These are phyloP conservation scores for Ogataea ramenticola DNA, from an alignment of 805 yeast species.

Conservation along the genomic window DNA sequence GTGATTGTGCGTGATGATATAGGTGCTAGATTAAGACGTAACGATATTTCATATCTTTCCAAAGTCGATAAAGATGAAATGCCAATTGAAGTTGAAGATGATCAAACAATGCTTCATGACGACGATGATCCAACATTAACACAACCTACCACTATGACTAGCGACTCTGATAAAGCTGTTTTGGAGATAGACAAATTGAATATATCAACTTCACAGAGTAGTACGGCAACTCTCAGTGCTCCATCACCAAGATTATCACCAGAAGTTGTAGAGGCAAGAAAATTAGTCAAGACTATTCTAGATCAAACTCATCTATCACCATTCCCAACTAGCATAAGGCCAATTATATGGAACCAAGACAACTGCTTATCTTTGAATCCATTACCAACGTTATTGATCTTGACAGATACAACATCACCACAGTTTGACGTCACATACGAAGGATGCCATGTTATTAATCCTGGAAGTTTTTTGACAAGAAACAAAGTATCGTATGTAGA, in stretches of 20 bases:
- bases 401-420: slow-evolving; percentile 70
- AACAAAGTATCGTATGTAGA: slow-evolving; percentile 62
- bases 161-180: not conserved
- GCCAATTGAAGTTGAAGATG: slow-evolving; percentile 9
- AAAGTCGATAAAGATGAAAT: slow-evolving; percentile 8
- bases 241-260: slow-evolving; percentile 27
- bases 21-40: slow-evolving; percentile 61
- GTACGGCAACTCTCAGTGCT: not conserved
- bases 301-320: slow-evolving; percentile 91
- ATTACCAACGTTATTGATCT: slow-evolving; percentile 55
- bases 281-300: slow-evolving; percentile 68
- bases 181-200: slow-evolving; percentile 15
- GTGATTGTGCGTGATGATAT: slow-evolving; percentile 67
- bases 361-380: slow-evolving; percentile 67
- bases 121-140: slow-evolving; percentile 13
- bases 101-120: slow-evolving; percentile 19
- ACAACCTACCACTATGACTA: slow-evolving; percentile 9
- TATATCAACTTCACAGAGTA: not conserved
- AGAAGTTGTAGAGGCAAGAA: slow-evolving; percentile 53
- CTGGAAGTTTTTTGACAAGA: slow-evolving; percentile 46
- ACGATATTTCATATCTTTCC: slow-evolving; percentile 50
- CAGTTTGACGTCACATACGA: slow-evolving; percentile 69
- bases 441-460: slow-evolving; percentile 74
- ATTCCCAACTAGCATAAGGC: slow-evolving; percentile 51
- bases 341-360: slow-evolving; percentile 65